A percentile compares a stretch with the other conserved stretches of the same genome.
phyloP scores from a whole-genome alignment of 1,284 basidiomycete species.

The Pseudozyma thailandica region DNA sequence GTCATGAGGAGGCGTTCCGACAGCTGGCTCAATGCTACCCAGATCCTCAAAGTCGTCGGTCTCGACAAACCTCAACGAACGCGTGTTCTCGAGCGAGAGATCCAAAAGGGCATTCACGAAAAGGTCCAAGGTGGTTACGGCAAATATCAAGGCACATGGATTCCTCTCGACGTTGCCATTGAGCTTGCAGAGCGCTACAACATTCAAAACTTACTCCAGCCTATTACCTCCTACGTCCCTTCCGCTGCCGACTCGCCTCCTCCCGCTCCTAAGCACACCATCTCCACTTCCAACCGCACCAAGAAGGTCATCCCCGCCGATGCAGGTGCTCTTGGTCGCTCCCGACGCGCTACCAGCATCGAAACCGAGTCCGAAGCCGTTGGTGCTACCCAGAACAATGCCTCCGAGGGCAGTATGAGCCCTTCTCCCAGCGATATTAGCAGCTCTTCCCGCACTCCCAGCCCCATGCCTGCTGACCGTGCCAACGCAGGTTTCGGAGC shows the following conservation, averaged over 20 bases:
- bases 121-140: constrained; percentile 99
- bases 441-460: constrained; percentile 87
- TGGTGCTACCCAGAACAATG: constrained; percentile 71
- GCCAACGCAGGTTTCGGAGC: constrained; percentile 43
- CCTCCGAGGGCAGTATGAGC: constrained; percentile 73
- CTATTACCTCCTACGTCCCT: constrained; percentile 94
- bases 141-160: constrained; percentile 99
- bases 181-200: constrained; percentile 90
- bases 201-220: constrained; percentile 85
- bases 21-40: constrained; percentile 95
- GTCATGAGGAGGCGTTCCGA: constrained; percentile 97
- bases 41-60: constrained; percentile 98
- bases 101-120: constrained; percentile 98
- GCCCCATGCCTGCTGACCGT: constrained; percentile 71
- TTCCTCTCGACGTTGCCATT: constrained; percentile 91
- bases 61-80: constrained; percentile 99
- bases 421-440: constrained; percentile 85
- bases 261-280: constrained; percentile 93
- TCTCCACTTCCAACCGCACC: constrained; percentile 64
- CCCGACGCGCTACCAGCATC: constrained; percentile 61
- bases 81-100: constrained; percentile 94
- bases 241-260: constrained; percentile 82
- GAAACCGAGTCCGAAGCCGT: constrained; percentile 61
- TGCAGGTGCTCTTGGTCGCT: constrained; percentile 54
- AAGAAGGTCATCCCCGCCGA: constrained; percentile 61